phyloP scores from a whole-genome alignment of 345 rosid species.

The Limnanthes douglasii region DNA sequence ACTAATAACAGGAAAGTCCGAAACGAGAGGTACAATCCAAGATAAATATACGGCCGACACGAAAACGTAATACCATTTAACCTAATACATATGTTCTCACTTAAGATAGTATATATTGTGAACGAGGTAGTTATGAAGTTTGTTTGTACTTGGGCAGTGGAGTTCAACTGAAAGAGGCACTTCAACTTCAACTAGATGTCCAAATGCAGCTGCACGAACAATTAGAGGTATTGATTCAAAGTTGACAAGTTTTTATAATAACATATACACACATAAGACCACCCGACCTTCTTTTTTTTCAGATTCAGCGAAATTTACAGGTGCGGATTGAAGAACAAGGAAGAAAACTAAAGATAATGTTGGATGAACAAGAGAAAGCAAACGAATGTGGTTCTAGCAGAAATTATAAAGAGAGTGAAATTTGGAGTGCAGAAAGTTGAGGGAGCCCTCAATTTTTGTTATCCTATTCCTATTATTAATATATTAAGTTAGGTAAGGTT shows the following conservation, averaged over 20 bases:
- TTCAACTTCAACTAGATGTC: constrained; percentile 68
- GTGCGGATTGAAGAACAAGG: constrained; percentile 83
- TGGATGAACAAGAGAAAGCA: constrained; percentile 60
- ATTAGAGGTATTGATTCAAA: constrained; percentile 44
- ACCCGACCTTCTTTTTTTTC: background rate
- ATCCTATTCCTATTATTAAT: too few relatives aligned
- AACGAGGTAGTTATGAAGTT: constrained; percentile 3
- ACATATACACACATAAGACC: background rate
- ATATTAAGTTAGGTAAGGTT: too few relatives aligned
- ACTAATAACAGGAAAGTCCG: constrained; percentile 60
- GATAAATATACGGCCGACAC: constrained; percentile 31
- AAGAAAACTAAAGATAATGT: constrained; percentile 57
- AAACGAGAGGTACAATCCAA: constrained; percentile 20
- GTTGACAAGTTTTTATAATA: background rate
- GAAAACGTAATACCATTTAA: constrained; percentile 26
- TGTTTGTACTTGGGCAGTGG: constrained; percentile 23
- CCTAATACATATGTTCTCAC: background rate
- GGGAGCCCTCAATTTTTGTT: constrained; percentile 23
- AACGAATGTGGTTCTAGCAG: constrained; percentile 14
- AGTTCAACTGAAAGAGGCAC: constrained; percentile 59
- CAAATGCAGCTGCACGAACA: constrained; percentile 92
- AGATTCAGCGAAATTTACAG: constrained; percentile 81
- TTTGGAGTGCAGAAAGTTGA: constrained; percentile 25
- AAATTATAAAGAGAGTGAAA: constrained; percentile 27
- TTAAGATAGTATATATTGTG: too few relatives aligned